A percentile compares a stretch with the other conserved stretches of the same genome.
Evolutionary conservation across 306 rosid genomes (phyloP).

Genomic region (Vicia sativa): DNA sequence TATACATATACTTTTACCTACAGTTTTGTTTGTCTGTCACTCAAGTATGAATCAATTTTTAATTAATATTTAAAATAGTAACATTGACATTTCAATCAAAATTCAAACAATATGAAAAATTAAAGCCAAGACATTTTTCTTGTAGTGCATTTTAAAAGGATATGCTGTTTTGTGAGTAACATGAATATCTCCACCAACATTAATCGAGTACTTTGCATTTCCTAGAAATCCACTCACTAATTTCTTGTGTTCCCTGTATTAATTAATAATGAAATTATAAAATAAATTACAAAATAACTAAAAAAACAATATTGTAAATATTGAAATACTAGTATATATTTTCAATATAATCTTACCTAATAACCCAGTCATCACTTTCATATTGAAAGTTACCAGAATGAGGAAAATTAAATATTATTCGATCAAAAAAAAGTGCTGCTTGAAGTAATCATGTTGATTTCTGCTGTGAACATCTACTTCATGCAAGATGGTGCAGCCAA

Average conservation of each 20-base stretch:
- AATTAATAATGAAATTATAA: background rate
- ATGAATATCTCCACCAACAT: slow-evolving; percentile 40
- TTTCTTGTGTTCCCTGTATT: background rate
- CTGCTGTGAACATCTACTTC: slow-evolving; percentile 42
- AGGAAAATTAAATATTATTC: slow-evolving; percentile 49
- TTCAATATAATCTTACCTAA: no score
- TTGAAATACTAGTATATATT: no score
- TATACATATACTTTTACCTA: no score
- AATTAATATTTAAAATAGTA: no score
- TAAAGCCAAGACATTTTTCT: no score
- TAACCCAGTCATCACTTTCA: background rate
- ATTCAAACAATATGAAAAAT: no score
- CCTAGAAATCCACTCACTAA: slow-evolving; percentile 41
- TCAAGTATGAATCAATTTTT: no score
- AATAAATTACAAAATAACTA: no score
- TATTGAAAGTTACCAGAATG: slow-evolving; percentile 35
- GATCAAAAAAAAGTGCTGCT: background rate
- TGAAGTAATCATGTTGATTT: slow-evolving; percentile 13
- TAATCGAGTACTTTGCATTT: slow-evolving; percentile 33
- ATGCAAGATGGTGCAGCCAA: slow-evolving; percentile 41
- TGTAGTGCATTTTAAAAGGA: no score
- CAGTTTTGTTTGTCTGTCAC: no score
- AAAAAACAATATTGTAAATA: no score
- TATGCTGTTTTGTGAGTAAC: slow-evolving; percentile 47
- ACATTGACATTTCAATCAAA: no score